Evolutionary conservation across 441 rosid genomes (phyloP), one percentile per base, ranked within the genome.

Genomic region (Adansonia grandidieri): DNA sequence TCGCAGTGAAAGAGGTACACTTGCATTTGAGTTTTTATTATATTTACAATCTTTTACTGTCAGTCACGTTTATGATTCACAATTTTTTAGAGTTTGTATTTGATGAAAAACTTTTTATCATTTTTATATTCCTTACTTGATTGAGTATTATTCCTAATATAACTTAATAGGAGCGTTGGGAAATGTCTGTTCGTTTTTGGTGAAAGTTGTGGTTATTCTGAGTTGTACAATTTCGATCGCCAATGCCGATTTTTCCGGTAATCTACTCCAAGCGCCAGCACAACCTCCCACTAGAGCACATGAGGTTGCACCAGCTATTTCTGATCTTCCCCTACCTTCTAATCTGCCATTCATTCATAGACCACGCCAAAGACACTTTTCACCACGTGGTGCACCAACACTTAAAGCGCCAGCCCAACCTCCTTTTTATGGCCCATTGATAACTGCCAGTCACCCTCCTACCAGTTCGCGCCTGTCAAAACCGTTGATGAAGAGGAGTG

Each of bases 371-470:
- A 89, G 83, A 70, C 82, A 82, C 84, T 84, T 88, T 58, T 85
- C 89, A 14, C 93, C 93, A 9, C 82, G 74, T 86, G 28, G 75
- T 72, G 75, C 75, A 37, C 89, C 87, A 14, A 47, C 56, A 64
- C 68, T 60, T 63, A 77, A 78, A 63, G 81, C 91, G 57, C 94
- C 96, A 69, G 85, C 80, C 44, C 85, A 65, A 66, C 79, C 95
- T 79, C 97, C 97, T 68, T 76, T 76, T 13, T 86, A 81, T 83
- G 93, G 87, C 6, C 97, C 92, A 9, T 64, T 89, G 70, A 77
- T 90, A 13, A 87, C 91, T 71, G 80, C 88, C 77, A 83, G 77
- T 77, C 97, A 86, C 22, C 91, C 93, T 7, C 90, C 95, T 70
- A 80, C 86, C 10, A 88, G 93, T 64, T 85, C 92, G 14, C 87